Base-by-base conservation (phyloP, 805 yeast genomes). In the Spencermartinsiella europaea region DNA sequence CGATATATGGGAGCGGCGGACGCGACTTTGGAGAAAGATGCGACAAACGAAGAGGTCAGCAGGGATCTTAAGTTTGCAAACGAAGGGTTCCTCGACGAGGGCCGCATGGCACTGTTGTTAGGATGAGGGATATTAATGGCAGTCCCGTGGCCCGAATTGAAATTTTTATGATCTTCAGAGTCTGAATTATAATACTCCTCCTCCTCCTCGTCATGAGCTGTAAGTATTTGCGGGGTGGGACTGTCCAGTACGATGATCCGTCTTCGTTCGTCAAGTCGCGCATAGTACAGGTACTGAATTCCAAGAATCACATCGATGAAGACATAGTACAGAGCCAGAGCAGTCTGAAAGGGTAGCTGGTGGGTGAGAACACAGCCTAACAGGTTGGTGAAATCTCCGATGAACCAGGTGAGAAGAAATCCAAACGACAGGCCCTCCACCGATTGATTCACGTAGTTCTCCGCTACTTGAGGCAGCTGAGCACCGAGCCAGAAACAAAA, bases 311-410 rank as follows among this genome's bases (percentile, higher is more conserved):
- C 45, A 64, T 90, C 97, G 51, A 85, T 84, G 47, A 73, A 65
- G 42, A 91, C 69, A 61, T 85, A 89, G 65, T 90, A 90, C 1
- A 75, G 48, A 0, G 95, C 86, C 15, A 89, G 68, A 19, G 80
- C 67, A 8, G 80, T 75, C 61, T 89, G 97, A 65, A 89, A 90
- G n/a, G 83, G 79, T 40, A 88, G 69, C 50, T 90, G 96, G 4
- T 76, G 62, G 0, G 96, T 88, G 40, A 88, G 61, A 0, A 85
- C 49, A 50, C 95, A 87, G 0, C 96, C 97, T 12, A 63, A 21
- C 17, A 81, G 69, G 52, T 80, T 79, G 12, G 81, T 60, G 27
- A 72, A 62, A 57, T 81, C 87, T 7, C 90, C 91, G 45, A 72
- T 58, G 50, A 80, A 73, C 89, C 89, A 83, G 47, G 79, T 73